Evolutionary conservation across 2,329 filamentous ascomycete genomes (phyloP).

Genomic region (Cytospora schulzeri): DNA sequence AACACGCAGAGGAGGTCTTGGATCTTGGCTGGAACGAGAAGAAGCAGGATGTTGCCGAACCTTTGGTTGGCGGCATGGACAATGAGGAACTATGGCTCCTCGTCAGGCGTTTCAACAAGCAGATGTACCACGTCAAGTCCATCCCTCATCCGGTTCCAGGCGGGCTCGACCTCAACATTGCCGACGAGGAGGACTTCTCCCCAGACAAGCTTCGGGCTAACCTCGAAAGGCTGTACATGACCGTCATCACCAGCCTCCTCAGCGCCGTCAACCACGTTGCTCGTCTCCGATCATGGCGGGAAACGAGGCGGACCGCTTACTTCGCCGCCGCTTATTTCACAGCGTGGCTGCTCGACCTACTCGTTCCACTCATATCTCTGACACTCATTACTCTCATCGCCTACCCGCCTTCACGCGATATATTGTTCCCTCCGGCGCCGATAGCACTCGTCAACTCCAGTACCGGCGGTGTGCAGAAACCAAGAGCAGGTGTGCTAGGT

Average conservation of each 20-base stretch:
- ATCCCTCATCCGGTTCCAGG: conserved; percentile 61
- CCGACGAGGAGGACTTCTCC: conserved; percentile 81
- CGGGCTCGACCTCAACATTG: conserved; percentile 76
- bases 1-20: conserved; percentile 58
- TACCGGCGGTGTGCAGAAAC: conserved; percentile 76
- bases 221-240: conserved; percentile 80
- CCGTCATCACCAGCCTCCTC: conserved; percentile 68
- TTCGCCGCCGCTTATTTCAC: conserved; percentile 59
- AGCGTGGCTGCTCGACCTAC: conserved; percentile 74
- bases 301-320: conserved; percentile 65
- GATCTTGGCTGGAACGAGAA: conserved; percentile 72
- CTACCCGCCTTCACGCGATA: conserved; percentile 61
- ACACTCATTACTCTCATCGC: conserved; percentile 67
- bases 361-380: conserved; percentile 61
- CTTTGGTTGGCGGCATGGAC: conserved; percentile 66
- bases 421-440: conserved; percentile 77
- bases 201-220: conserved; percentile 80
- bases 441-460: conserved; percentile 70
- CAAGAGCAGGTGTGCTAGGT: conserved; percentile 72
- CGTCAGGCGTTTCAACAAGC: conserved; percentile 73
- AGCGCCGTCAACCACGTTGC: conserved; percentile 72
- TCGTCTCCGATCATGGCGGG: conserved; percentile 77
- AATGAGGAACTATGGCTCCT: conserved; percentile 77
- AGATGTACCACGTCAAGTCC: conserved; percentile 69
- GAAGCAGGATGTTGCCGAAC: conserved; percentile 55